A percentile compares a stretch with the other conserved stretches of the same genome.
Conservation (phyloP, 2,329 filamentous ascomycete species). For the Botrytis fragariae region DNA sequence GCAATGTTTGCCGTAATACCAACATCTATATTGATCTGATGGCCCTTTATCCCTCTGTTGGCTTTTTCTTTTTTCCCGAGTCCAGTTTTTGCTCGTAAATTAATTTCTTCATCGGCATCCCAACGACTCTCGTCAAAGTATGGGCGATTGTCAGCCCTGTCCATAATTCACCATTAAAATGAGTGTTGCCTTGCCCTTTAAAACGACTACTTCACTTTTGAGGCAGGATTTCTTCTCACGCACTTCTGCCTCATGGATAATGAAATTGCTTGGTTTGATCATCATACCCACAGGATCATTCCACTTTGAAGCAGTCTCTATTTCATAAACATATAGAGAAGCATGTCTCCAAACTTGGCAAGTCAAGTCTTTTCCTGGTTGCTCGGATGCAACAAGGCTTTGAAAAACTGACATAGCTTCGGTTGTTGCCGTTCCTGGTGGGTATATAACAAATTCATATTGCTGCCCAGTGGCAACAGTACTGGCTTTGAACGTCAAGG, state of each 20-base stretch:
- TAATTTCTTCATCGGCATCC: background rate
- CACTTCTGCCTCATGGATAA: background rate
- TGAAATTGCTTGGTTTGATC: background rate
- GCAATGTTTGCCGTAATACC: background rate
- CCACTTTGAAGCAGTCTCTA: background rate
- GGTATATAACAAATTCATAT: background rate
- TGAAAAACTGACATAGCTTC: background rate
- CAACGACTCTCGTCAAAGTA: background rate
- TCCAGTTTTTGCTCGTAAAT: background rate
- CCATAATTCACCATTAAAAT: background rate
- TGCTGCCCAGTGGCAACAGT: background rate
- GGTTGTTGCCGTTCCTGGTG: background rate
- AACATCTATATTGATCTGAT: background rate
- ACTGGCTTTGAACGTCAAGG: slow-evolving; percentile 4
- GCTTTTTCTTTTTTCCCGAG: background rate
- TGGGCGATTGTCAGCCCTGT: background rate
- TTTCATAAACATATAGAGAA: slow-evolving; percentile 3
- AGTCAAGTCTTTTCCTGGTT: background rate
- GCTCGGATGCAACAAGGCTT: background rate
- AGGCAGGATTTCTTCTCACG: background rate
- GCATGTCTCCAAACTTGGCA: slow-evolving; percentile 1
- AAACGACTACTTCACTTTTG: background rate
- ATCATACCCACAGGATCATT: background rate
- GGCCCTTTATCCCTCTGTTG: background rate
- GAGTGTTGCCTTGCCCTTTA: background rate